Evolutionary conservation across 1,284 basidiomycete genomes (phyloP).

Genomic region (Cystobasidium slooffiae): DNA sequence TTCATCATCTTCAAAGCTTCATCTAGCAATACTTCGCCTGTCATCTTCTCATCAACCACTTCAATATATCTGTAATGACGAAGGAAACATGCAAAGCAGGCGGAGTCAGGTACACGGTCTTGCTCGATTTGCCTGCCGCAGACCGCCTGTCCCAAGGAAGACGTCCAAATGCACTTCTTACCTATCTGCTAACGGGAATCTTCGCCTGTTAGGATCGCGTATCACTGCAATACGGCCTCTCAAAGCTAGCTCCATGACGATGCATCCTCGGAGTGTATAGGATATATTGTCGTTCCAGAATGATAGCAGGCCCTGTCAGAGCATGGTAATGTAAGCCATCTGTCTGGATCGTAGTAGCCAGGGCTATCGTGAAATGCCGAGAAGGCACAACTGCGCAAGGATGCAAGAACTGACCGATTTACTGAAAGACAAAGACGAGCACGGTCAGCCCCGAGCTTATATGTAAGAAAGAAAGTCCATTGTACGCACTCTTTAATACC

Average conservation of each 20-base stretch:
- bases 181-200: conserved; percentile 77
- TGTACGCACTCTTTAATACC: conserved; percentile 84
- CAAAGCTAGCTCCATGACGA: conserved; percentile 89
- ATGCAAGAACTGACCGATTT: conserved; percentile 23
- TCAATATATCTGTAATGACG: conserved; percentile 67
- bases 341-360: not conserved
- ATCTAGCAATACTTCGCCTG: conserved; percentile 92
- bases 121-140: too few species aligned
- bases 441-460: not conserved
- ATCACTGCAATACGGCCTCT: conserved; percentile 86
- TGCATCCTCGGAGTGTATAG: conserved; percentile 91
- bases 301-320: conserved; percentile 63
- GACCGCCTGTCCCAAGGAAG: too few species aligned
- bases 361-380: not conserved
- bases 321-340: not conserved
- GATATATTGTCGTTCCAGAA: conserved; percentile 99
- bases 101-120: too few species aligned
- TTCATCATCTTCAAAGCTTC: conserved; percentile 96
- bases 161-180: conserved; percentile 12
- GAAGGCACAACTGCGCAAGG: not conserved
- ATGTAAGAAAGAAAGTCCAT: not conserved
- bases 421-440: not conserved
- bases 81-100: not conserved
- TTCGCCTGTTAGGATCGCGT: conserved; percentile 76
- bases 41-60: conserved; percentile 85